phyloP scores from a whole-genome alignment of 1,284 basidiomycete genomes.

The Mrakiaceae sp. region DNA sequence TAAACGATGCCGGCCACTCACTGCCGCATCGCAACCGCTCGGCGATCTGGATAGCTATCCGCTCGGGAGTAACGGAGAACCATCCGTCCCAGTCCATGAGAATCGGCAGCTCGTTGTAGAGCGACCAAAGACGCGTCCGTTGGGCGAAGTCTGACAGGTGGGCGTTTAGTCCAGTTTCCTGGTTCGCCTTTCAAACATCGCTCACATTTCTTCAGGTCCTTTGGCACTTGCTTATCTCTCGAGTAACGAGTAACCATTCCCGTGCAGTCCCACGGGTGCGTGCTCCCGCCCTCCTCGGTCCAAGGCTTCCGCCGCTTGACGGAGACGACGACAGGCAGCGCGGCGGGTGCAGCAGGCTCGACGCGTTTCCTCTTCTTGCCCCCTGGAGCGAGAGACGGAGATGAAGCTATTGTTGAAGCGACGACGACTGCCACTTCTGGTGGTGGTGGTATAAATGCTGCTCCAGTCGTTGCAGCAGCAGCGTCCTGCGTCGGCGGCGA shows the following conservation, averaged over 20 bases:
- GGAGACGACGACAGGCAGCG: background rate
- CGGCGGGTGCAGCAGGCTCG: background rate
- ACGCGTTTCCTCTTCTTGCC: too few relatives aligned
- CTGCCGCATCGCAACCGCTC: constrained; percentile 72
- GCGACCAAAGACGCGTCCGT: constrained; percentile 64
- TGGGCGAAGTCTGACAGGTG: constrained; percentile 65
- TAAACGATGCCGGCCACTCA: background rate
- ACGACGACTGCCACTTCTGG: background rate
- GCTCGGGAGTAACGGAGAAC: constrained; percentile 94
- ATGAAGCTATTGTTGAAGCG: background rate
- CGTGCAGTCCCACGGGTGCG: constrained; percentile 47
- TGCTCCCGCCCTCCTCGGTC: constrained; percentile 6
- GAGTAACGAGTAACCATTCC: constrained; percentile 59
- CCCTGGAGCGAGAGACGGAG: background rate
- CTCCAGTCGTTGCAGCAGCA: background rate
- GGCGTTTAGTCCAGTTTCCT: background rate
- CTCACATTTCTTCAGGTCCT: constrained; percentile 69
- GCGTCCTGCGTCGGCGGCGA: background rate
- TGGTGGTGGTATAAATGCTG: background rate
- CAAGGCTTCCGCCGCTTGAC: constrained; percentile 12
- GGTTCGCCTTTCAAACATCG: constrained; percentile 12
- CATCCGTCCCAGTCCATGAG: constrained; percentile 61
- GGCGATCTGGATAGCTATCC: constrained; percentile 81
- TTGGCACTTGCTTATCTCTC: constrained; percentile 53
- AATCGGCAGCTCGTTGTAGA: constrained; percentile 51